These are phyloP conservation scores for Sanghuangporus weigelae DNA, from an alignment of 1,284 basidiomycete species.

Conservation along the genomic window DNA sequence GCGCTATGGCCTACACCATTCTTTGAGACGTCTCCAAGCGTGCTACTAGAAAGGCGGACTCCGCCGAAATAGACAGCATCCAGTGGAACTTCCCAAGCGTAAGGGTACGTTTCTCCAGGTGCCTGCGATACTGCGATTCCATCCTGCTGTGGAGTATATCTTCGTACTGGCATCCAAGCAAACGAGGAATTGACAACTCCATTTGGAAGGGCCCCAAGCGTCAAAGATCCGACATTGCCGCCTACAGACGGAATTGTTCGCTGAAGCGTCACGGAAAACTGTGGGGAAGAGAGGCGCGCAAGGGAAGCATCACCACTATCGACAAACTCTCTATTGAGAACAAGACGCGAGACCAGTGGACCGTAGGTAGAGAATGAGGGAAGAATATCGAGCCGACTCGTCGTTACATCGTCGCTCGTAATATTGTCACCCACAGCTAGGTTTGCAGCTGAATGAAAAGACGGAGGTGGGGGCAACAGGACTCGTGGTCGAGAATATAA, in stretches of 20 bases:
- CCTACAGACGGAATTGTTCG: constrained; percentile 40
- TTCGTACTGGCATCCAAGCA: constrained; percentile 47
- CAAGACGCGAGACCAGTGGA: constrained; percentile 20
- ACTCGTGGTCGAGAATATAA: neutral
- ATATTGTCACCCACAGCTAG: neutral
- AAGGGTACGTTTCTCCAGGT: constrained; percentile 21
- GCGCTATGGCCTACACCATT: constrained; percentile 35
- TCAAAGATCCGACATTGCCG: constrained; percentile 35
- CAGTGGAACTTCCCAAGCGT: constrained; percentile 55
- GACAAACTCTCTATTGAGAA: neutral
- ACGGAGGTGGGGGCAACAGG: neutral
- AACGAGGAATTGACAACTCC: constrained; percentile 36
- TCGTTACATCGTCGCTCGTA: neutral
- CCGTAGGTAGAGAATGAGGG: constrained; percentile 20
- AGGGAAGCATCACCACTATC: neutral
- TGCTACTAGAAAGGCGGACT: constrained; percentile 35
- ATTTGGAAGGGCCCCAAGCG: constrained; percentile 45
- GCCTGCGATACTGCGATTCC: constrained; percentile 24
- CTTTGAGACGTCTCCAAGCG: constrained; percentile 28
- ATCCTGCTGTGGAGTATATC: constrained; percentile 37
- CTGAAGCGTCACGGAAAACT: constrained; percentile 35
- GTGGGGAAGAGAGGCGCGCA: constrained; percentile 10
- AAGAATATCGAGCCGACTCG: constrained; percentile 5
- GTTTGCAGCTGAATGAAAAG: neutral
- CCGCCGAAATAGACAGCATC: constrained; percentile 55